Percentiles rank a stretch among this genome's conserved stretches.
phyloP scores from a whole-genome alignment of 2,329 filamentous ascomycete species.

The Trichoderma harzianum region DNA sequence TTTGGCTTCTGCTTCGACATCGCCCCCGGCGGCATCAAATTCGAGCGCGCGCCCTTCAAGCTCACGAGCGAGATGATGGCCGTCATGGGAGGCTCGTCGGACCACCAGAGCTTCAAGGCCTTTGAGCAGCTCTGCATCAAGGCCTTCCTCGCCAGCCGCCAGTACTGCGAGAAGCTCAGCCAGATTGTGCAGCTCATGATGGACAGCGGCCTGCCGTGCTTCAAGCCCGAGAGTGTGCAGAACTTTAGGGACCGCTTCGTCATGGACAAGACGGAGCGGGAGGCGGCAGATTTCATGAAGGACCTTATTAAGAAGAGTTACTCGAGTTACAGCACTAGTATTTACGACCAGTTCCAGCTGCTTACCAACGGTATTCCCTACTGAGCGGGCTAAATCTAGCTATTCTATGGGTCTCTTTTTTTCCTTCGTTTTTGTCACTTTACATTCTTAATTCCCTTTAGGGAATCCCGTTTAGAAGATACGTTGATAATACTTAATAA shows the following conservation, averaged over 20 bases:
- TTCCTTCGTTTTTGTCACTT: not conserved
- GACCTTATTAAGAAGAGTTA: slow-evolving; percentile 88
- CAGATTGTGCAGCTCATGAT: slow-evolving; percentile 94
- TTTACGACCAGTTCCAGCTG: slow-evolving; percentile 97
- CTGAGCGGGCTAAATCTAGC: slow-evolving; percentile 39
- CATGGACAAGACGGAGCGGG: slow-evolving; percentile 82
- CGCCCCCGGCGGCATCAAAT: slow-evolving; percentile 92
- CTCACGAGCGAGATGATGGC: slow-evolving; percentile 95
- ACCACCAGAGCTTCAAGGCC: slow-evolving; percentile 86
- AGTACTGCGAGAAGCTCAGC: slow-evolving; percentile 81
- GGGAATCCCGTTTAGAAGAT: not conserved
- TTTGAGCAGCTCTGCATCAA: slow-evolving; percentile 98
- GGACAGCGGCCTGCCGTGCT: slow-evolving; percentile 92
- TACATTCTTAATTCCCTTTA: not conserved
- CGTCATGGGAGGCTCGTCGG: slow-evolving; percentile 90
- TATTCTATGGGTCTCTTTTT: not conserved
- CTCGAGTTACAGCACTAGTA: slow-evolving; percentile 83
- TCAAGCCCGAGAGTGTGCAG: slow-evolving; percentile 91
- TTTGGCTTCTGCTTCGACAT: slow-evolving; percentile 99
- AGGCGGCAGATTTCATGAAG: slow-evolving; percentile 92
- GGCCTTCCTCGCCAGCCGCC: slow-evolving; percentile 83
- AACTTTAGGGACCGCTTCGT: slow-evolving; percentile 94
- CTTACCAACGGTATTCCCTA: slow-evolving; percentile 97
- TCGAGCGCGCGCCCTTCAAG: slow-evolving; percentile 98
- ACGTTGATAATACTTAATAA: not conserved